These are phyloP conservation scores for Durotheca rogersii DNA, from an alignment of 495 filamentous ascomycete genomes.

Conservation along the genomic window DNA sequence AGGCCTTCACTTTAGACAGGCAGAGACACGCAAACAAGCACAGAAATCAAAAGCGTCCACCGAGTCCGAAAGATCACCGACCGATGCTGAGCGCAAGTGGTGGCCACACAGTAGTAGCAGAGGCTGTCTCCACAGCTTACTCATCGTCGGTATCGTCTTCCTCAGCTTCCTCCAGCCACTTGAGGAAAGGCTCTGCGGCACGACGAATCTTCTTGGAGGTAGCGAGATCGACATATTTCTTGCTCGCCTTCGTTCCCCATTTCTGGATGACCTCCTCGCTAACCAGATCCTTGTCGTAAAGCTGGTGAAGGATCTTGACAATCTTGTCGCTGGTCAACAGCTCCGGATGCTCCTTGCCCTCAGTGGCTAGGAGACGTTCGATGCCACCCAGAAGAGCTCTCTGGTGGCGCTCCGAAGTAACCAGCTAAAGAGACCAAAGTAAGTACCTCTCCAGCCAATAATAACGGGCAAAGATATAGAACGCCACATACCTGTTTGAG, in stretches of 20 bases:
- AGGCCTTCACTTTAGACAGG: too few relatives aligned
- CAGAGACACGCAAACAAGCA: slow-evolving; percentile 9
- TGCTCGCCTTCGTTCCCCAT: slow-evolving; percentile 93
- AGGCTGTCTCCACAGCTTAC: slow-evolving; percentile 9
- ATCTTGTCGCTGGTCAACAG: slow-evolving; percentile 66
- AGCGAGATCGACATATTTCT: slow-evolving; percentile 89
- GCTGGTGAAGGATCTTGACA: slow-evolving; percentile 78
- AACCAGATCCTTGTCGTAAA: slow-evolving; percentile 86
- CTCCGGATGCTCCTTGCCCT: slow-evolving; percentile 73
- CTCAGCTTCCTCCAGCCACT: slow-evolving; percentile 90
- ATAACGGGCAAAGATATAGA: neutral
- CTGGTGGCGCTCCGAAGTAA: slow-evolving; percentile 87
- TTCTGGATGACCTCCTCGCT: slow-evolving; percentile 83
- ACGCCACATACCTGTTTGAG: slow-evolving; percentile 79
- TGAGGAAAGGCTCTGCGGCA: slow-evolving; percentile 87
- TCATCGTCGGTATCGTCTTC: slow-evolving; percentile 75
- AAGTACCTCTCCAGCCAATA: too few relatives aligned
- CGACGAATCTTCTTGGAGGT: slow-evolving; percentile 96
- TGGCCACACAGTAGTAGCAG: neutral
- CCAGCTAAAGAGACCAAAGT: slow-evolving; percentile 59
- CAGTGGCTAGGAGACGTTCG: slow-evolving; percentile 75
- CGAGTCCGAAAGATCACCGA: too few relatives aligned
- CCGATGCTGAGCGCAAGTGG: neutral
- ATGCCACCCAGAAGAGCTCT: slow-evolving; percentile 97
- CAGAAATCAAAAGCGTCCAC: slow-evolving; percentile 6